Conservation (phyloP, 768 basidiomycete species). For the Ramaria sp. region DNA sequence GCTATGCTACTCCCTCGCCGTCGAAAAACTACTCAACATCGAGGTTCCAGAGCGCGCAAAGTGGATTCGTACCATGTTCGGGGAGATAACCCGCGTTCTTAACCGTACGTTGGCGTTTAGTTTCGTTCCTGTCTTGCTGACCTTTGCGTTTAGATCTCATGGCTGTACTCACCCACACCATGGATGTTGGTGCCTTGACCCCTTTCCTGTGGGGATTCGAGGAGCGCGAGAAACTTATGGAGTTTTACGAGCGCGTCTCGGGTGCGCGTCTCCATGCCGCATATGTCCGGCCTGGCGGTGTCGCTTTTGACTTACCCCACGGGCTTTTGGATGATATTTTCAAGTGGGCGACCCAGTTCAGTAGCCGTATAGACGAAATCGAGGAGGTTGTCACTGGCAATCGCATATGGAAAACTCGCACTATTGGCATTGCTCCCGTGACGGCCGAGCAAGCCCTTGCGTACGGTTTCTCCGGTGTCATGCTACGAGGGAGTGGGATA, state of each 20-base stretch:
- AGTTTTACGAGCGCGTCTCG: constrained; percentile 98
- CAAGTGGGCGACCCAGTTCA: constrained; percentile 95
- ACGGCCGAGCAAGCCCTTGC: constrained; percentile 87
- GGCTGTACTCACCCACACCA: constrained; percentile 91
- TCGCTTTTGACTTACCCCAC: constrained; percentile 95
- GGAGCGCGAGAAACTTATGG: constrained; percentile 99
- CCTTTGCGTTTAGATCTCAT: constrained; percentile 57
- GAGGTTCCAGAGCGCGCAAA: constrained; percentile 94
- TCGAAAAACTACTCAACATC: constrained; percentile 96
- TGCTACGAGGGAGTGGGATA: constrained; percentile 89
- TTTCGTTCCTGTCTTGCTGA: neutral
- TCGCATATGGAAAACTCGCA: constrained; percentile 96
- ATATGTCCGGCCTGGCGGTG: constrained; percentile 96
- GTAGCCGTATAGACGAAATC: constrained; percentile 85
- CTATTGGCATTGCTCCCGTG: constrained; percentile 80
- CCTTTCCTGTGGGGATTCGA: constrained; percentile 99
- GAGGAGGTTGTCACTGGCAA: constrained; percentile 98
- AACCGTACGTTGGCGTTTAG: constrained; percentile 53
- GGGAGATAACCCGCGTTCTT: constrained; percentile 90
- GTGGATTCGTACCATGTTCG: constrained; percentile 96
- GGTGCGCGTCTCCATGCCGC: constrained; percentile 95
- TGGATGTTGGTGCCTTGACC: constrained; percentile 97
- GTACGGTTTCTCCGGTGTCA: constrained; percentile 93
- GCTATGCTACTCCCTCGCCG: constrained; percentile 91
- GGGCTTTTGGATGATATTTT: constrained; percentile 98